Evolutionary conservation across 345 rosid species (phyloP), one percentile per base, ranked within the genome.

Genomic region (Anacardium occidentale): DNA sequence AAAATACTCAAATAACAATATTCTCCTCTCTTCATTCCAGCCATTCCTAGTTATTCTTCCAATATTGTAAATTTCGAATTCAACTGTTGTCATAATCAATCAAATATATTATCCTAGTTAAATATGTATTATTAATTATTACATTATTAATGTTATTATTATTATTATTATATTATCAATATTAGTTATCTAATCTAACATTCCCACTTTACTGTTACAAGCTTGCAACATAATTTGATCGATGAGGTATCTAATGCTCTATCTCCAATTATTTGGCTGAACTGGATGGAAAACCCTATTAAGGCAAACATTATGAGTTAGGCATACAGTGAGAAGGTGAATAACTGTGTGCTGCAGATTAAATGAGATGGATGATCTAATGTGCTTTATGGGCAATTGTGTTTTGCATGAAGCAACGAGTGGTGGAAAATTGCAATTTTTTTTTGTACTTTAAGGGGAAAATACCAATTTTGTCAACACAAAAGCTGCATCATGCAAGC

Each of bases 231-330:
- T 50, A 58, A n/a, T 26, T 12, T 69, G 44, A 21, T 45, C 25
- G n/a, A 45, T 51, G 10, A 25, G 4, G 4, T 25, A 20, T 15
- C 29, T 57, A 47, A 29, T 70, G 57, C 18, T 47, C 44, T 70
- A 47, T 65, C 65, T 5, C 29, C 25, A 9, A 59, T 47, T 50
- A 59, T 47, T n/a, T 11, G 29, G 74, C 57, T 58, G 56, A 59
- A 58, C 37, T 70, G 56, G 57, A 59, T 34, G 59, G 72, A 45
- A 18, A 66, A 52, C 57, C 26, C 24, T 22, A 10, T 54, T 40
- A n/a, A 53, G 44, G 22, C 32, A 20, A 37, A 37, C 63, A 69
- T 56, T 56, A 24, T 40, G 32, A 9, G 52, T 25, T 14, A 22
- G 17, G 22, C 52, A 56, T 55, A 37, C 53, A 22, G 32, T 40